Evolutionary conservation across 1,284 basidiomycete species (phyloP).

Genomic region (Puccinia novopanici): DNA sequence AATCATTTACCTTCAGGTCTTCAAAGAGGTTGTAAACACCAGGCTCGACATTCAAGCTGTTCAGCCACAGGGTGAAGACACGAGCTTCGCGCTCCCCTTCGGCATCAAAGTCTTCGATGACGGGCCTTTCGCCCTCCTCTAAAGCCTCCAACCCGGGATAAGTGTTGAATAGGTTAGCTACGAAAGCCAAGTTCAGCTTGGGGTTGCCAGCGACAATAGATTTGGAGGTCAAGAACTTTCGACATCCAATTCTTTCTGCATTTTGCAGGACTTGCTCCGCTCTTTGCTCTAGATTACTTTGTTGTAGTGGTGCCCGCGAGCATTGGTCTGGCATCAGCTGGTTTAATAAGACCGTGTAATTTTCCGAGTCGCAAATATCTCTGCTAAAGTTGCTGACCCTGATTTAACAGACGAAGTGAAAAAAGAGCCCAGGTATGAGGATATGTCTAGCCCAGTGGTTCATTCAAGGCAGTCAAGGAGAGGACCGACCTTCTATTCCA

Average conservation of each 20-base stretch:
- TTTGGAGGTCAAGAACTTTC: constrained; percentile 59
- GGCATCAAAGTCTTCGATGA: constrained; percentile 60
- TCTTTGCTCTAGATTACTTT: constrained; percentile 57
- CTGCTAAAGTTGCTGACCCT: constrained; percentile 51
- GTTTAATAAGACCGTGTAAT: constrained; percentile 46
- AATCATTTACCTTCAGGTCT: constrained; percentile 55
- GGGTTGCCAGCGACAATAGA: constrained; percentile 59
- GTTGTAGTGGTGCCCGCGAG: constrained; percentile 58
- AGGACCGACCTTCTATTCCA: constrained; percentile 54
- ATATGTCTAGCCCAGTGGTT: neutral
- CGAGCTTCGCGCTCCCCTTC: constrained; percentile 60
- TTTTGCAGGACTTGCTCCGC: constrained; percentile 59
- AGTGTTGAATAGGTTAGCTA: constrained; percentile 60
- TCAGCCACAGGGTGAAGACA: constrained; percentile 60
- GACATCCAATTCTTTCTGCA: constrained; percentile 59
- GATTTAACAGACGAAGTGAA: constrained; percentile 58
- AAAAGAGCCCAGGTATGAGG: neutral
- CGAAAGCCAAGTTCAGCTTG: constrained; percentile 60
- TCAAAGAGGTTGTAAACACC: constrained; percentile 60
- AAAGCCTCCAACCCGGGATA: constrained; percentile 59
- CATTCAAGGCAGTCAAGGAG: neutral
- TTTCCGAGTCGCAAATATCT: constrained; percentile 48
- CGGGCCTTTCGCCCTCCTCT: constrained; percentile 58
- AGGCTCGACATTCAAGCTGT: constrained; percentile 59
- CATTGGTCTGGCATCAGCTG: constrained; percentile 55